Percentiles rank a stretch among this genome's conserved stretches.
Evolutionary conservation across 257 asterid genomes (phyloP).

Genomic region (Anisodus tanguticus): DNA sequence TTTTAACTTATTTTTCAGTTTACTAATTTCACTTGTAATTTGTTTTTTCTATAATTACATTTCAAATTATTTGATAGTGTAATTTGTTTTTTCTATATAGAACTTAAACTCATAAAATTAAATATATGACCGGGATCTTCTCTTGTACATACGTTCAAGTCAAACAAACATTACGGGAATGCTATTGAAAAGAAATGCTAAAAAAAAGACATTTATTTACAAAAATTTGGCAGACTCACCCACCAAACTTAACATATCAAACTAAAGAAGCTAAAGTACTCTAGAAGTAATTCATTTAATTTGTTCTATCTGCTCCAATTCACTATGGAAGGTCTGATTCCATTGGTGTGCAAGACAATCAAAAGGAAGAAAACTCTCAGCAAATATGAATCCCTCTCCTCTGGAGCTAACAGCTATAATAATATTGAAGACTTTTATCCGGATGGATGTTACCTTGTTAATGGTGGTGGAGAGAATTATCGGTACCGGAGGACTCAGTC

Average conservation of each 20-base stretch:
- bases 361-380: conserved; percentile 59
- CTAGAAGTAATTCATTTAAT: background rate
- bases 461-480: conserved; percentile 27
- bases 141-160: background rate
- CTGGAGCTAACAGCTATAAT: conserved; percentile 38
- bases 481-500: conserved; percentile 55
- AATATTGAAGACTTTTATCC: conserved; percentile 52
- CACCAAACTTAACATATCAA: conserved; percentile 5
- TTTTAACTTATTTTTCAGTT: too few species aligned
- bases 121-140: too few species aligned
- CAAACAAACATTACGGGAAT: conserved; percentile 12
- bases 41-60: background rate
- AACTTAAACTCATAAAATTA: background rate
- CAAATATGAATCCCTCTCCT: conserved; percentile 61
- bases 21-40: background rate
- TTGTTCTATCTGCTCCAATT: background rate
- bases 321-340: conserved; percentile 77
- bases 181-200: background rate
- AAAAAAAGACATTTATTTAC: too few species aligned
- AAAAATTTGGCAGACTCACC: background rate
- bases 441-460: conserved; percentile 23
- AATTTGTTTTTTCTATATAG: background rate
- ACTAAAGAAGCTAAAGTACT: background rate
- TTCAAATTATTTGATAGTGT: background rate
- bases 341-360: conserved; percentile 62